phyloP scores from a whole-genome alignment of 768 basidiomycete species.

The Infundibulicybe gibba region DNA sequence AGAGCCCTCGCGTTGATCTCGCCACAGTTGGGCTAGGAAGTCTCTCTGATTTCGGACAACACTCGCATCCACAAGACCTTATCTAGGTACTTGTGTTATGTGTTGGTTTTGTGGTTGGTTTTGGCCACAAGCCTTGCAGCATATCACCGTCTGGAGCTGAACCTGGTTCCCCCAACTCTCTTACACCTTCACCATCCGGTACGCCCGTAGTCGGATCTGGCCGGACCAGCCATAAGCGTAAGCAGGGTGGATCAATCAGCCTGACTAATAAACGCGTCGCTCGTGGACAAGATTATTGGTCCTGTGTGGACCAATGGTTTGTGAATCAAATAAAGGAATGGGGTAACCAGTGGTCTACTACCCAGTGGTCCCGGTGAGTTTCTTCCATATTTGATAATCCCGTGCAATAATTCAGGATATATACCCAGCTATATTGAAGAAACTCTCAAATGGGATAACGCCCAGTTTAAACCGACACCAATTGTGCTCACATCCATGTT shows the following conservation, averaged over 20 bases:
- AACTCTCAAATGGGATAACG: neutral
- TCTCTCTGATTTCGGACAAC: too few species aligned
- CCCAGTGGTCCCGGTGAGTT: neutral
- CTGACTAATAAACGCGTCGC: neutral
- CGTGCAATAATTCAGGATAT: neutral
- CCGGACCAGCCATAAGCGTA: neutral
- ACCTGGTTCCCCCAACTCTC: too few species aligned
- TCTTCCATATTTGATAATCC: neutral
- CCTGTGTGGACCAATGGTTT: neutral
- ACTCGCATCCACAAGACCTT: too few species aligned
- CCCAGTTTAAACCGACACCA: neutral
- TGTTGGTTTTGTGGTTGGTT: too few species aligned
- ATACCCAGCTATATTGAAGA: neutral
- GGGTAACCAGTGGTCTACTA: neutral
- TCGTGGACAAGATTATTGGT: neutral
- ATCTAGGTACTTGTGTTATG: too few species aligned
- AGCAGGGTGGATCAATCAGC: neutral
- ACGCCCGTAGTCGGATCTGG: neutral
- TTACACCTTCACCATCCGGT: neutral
- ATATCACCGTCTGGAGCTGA: too few species aligned
- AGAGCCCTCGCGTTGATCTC: too few species aligned
- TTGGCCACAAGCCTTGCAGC: too few species aligned
- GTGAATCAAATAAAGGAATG: neutral
- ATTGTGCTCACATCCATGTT: neutral
- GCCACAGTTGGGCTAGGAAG: too few species aligned